phyloP scores from a whole-genome alignment of 2,329 filamentous ascomycete genomes.

The Orbilia brochopaga region DNA sequence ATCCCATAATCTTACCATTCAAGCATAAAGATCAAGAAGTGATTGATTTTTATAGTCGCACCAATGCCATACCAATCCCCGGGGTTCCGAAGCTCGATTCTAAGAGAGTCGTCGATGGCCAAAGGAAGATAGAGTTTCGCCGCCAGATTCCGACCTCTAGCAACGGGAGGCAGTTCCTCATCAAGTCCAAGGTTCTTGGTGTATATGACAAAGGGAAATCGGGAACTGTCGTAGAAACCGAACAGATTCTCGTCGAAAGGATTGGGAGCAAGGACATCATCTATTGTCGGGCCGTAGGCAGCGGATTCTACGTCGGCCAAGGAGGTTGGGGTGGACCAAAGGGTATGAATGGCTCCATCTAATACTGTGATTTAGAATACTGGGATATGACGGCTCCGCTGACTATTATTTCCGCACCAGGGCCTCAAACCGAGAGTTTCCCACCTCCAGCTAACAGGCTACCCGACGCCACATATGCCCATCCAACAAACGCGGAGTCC shows the following conservation, averaged over 20 bases:
- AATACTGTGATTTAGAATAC: neutral
- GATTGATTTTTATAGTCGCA: conserved; percentile 77
- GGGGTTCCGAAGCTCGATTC: conserved; percentile 77
- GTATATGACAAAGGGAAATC: conserved; percentile 90
- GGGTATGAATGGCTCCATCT: conserved; percentile 61
- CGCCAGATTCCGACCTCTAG: conserved; percentile 76
- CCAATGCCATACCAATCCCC: conserved; percentile 71
- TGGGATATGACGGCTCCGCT: too few species aligned
- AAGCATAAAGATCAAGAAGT: conserved; percentile 78
- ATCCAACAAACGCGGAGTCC: conserved; percentile 74
- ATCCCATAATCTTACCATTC: conserved; percentile 82
- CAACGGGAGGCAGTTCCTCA: conserved; percentile 74
- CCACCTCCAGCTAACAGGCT: conserved; percentile 74
- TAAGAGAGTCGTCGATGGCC: conserved; percentile 78
- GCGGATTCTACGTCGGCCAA: conserved; percentile 80
- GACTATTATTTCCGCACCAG: conserved; percentile 51
- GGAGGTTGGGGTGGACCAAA: conserved; percentile 88
- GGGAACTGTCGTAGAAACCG: conserved; percentile 79
- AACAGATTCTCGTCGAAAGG: conserved; percentile 76
- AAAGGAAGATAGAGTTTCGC: conserved; percentile 78
- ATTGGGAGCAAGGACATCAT: conserved; percentile 67
- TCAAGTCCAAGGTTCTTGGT: conserved; percentile 77
- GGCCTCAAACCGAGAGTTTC: conserved; percentile 76
- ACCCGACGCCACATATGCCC: conserved; percentile 73
- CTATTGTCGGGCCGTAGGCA: conserved; percentile 72